Conservation (phyloP, 805 yeast genomes). For the Saturnispora halmiae region DNA sequence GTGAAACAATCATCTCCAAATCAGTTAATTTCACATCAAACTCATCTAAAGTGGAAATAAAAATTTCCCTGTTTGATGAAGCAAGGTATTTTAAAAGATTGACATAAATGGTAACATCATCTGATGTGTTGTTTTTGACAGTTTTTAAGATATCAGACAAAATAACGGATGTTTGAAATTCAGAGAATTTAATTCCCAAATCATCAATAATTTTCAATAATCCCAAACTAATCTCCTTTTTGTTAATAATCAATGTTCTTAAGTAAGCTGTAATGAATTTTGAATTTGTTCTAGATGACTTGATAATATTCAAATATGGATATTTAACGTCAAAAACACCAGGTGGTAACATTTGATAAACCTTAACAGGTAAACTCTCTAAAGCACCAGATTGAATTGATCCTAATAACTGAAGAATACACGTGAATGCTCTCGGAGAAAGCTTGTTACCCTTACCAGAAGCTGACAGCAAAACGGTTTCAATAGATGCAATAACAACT, state of each 20-base stretch:
- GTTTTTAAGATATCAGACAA: constrained; percentile 18
- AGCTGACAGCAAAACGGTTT: constrained; percentile 36
- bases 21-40: constrained; percentile 32
- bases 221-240: constrained; percentile 9
- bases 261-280: constrained; percentile 26
- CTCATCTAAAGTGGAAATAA: constrained; percentile 32
- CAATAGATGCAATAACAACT: constrained; percentile 52
- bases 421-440: constrained; percentile 33
- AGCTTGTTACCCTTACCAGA: constrained; percentile 17
- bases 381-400: constrained; percentile 30
- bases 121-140: constrained; percentile 10
- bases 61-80: constrained; percentile 29
- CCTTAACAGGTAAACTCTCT: constrained; percentile 22
- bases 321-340: constrained; percentile 17
- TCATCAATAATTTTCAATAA: constrained; percentile 12
- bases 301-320: constrained; percentile 16
- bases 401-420: constrained; percentile 42
- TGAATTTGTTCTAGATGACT: constrained; percentile 14
- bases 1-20: constrained; percentile 59
- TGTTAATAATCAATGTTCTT: constrained; percentile 19
- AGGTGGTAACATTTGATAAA: constrained; percentile 19
- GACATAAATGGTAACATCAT: constrained; percentile 22
- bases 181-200: constrained; percentile 13
- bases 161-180: constrained; percentile 20
- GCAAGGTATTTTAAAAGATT: constrained; percentile 32